phyloP scores from a whole-genome alignment of 2,329 filamentous ascomycete genomes.

The Rhynchosporium graminicola region DNA sequence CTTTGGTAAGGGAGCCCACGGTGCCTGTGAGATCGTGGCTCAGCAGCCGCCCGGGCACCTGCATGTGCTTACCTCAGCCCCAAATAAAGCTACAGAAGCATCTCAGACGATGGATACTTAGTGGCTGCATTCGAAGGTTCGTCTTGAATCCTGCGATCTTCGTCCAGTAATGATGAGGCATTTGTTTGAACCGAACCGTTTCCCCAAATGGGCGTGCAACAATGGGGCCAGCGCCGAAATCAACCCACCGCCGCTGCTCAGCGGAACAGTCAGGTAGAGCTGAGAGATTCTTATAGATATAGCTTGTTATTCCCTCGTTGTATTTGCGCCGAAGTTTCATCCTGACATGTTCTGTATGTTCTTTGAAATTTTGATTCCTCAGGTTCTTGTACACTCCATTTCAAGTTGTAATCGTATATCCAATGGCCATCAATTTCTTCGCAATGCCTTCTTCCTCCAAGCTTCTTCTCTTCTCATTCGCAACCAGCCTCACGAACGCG shows the following conservation, averaged over 20 bases:
- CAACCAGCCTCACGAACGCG: constrained; percentile 29
- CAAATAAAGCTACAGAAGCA: constrained; percentile 20
- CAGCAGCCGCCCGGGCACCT: constrained; percentile 17
- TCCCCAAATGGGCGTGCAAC: constrained; percentile 5
- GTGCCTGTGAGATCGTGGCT: constrained; percentile 27
- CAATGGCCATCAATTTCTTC: constrained; percentile 33
- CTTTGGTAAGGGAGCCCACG: constrained; percentile 6
- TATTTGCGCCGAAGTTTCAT: not conserved
- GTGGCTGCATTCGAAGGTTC: constrained; percentile 11
- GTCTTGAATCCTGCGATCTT: constrained; percentile 17
- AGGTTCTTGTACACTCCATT: not conserved
- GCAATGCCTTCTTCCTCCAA: constrained; percentile 36
- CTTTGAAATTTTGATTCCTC: constrained; percentile 1
- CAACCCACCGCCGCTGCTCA: constrained; percentile 22
- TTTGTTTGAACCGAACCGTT: not conserved
- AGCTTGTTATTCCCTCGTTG: constrained; percentile 3
- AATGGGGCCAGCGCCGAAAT: constrained; percentile 5
- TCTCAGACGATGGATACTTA: constrained; percentile 19
- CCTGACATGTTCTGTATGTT: constrained; percentile 12
- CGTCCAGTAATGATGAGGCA: constrained; percentile 14
- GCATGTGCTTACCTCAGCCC: constrained; percentile 21
- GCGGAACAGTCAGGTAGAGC: constrained; percentile 19
- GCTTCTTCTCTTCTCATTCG: constrained; percentile 30
- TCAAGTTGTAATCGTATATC: not conserved
- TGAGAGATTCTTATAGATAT: constrained; percentile 17